Evolutionary conservation across 495 filamentous ascomycete species (phyloP), one percentile per base, ranked within the genome.

Genomic region (Stereocaulon alpinum): DNA sequence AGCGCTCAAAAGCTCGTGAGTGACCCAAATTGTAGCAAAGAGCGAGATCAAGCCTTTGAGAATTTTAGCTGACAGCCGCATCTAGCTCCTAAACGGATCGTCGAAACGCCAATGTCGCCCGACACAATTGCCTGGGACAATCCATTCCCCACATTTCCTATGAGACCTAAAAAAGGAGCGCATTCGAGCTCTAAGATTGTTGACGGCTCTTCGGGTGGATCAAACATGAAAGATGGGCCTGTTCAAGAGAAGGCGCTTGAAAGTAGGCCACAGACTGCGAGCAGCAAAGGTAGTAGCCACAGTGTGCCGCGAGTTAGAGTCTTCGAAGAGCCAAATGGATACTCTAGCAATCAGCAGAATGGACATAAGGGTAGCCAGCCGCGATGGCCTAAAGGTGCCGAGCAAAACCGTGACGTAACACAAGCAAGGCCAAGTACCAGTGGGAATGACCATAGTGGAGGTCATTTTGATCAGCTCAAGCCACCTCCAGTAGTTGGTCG

Each of bases 91-190:
- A 63, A 66, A 47, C 67, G 70, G 49, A 55, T 71, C 12, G 54
- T 70, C 14, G 61, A 68, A 15, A 64, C 73, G 10, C 74, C 74
- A 6, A 67, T 71, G 20, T 74, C 71, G 22, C 78, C 82, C 10
- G 74, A 76, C 12, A 74, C 73, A 5, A 65, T 74, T 43, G 70
- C 79, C n/a, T 85, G 80, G 66, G 84, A 86, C 48, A 84, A 82
- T 61, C 80, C 85, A 4, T 89, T 87, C 60, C 84, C 86, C 14
- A 73, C 77, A 1, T 87, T 88, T 59, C 81, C 82, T 37, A 69
- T 72, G 47, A 73, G 74, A 42, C 75, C 75, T 44, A 76, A 71
- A 59, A 74, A 79, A 61, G 73, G 4, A 18, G 27, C 27, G 34
- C 37, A 48, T 40, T 34, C 52, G 2, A 51, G 53, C 24, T 20